A percentile compares a stretch with the other conserved stretches of the same genome.
Evolutionary conservation across 2,329 filamentous ascomycete genomes (phyloP).

Genomic region (Cordyceps cateniannulata): DNA sequence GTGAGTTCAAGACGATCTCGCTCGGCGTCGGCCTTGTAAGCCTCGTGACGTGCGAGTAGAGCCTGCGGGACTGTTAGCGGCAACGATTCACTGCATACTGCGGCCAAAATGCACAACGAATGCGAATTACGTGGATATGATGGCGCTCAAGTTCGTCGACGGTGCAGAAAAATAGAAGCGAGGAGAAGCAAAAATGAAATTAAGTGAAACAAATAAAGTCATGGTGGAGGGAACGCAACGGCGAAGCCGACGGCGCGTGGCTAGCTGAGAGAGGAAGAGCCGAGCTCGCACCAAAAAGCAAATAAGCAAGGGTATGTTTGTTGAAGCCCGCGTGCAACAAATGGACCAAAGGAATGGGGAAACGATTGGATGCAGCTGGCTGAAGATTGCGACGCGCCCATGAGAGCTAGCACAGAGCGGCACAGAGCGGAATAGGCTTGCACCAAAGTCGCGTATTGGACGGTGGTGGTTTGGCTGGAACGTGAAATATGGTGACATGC

Average conservation of each 20-base stretch:
- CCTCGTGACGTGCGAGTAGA: conserved; percentile 83
- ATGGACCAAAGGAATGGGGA: neutral
- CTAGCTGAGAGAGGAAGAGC: neutral
- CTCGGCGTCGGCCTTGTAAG: conserved; percentile 89
- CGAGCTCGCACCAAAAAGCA: neutral
- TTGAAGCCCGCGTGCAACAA: neutral
- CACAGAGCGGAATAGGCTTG: neutral
- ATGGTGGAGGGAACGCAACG: conserved; percentile 1
- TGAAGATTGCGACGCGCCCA: neutral
- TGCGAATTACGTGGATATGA: neutral
- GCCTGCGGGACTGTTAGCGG: conserved; percentile 52
- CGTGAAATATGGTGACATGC: conserved; percentile 6
- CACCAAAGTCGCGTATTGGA: neutral
- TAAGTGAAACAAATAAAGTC: conserved; percentile 2
- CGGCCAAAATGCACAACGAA: neutral
- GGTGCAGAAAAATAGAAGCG: conserved; percentile 11
- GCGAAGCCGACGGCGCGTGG: neutral
- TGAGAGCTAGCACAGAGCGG: neutral
- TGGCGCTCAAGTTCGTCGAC: neutral
- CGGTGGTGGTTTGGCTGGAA: neutral
- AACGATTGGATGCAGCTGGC: neutral
- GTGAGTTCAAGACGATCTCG: conserved; percentile 71
- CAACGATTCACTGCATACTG: conserved; percentile 3
- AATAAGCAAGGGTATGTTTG: neutral
- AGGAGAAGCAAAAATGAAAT: conserved; percentile 13